Base-by-base conservation (phyloP, 1,139 yeast species). In the Zygoascus meyerae region DNA sequence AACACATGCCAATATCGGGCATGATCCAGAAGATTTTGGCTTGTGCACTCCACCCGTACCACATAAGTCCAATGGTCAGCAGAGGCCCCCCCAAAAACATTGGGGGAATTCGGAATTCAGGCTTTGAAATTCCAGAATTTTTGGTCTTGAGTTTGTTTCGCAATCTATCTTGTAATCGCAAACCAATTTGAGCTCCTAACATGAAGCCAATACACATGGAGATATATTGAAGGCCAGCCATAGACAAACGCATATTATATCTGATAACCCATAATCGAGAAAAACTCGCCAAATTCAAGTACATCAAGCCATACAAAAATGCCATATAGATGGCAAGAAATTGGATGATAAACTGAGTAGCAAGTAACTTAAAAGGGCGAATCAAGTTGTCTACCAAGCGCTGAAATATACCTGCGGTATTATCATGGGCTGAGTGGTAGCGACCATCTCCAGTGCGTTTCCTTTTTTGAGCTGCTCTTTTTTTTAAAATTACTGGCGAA, bases 21-120 rank as follows among this genome's bases (percentile, higher is more conserved):
- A 78, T 74, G 16, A 79, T 70, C 80, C 83, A 80, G 47, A 59
- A 60, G 3, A 60, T 42, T 30, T 66, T 59, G 29, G 70, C 69
- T 51, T 79, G 67, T 1, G 80, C 81, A 16, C 78, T 69, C 84
- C 85, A 79, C 2, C 85, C 85, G 56, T 76, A 79, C 74, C 81
- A 73, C 33, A 79, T 63, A 39, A 79, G 65, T 0, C 82, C 82
- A 1, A 73, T 65, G 1, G 89, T 87, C 54, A 79, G 67, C 0
- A 41, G 74, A 46, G 70, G 60, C 43, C 76, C 64, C 2, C 78
- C 48, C 1, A 79, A 78, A 34, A 77, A 64, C 47, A 59, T 66
- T 56, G 45, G 70, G 52, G 62, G 60, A 43, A 74, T 64, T 43
- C 81, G 64, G 56, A 58, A 76, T 54, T 78, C 83, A 0, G 83